These are phyloP conservation scores for Aspergillus brunneoviolaceus DNA, from an alignment of 2,329 filamentous ascomycete species.

Conservation along the genomic window DNA sequence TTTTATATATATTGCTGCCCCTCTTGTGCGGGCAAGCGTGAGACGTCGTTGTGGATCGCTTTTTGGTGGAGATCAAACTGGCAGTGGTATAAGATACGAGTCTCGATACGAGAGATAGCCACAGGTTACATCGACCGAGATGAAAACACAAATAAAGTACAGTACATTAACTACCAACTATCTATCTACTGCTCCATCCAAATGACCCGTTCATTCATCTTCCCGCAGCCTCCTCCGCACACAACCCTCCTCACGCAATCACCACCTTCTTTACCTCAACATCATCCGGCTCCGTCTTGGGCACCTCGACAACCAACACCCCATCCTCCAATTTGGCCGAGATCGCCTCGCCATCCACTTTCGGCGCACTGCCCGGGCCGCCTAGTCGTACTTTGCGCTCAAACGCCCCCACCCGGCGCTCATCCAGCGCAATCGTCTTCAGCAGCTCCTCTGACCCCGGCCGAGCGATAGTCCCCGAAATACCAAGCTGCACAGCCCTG, in stretches of 20 bases:
- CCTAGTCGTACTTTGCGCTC: conserved; percentile 4
- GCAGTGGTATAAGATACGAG: too few species aligned
- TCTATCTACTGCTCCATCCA: too few species aligned
- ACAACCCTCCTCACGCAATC: not conserved
- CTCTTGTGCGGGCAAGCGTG: too few species aligned
- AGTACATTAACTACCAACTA: too few species aligned
- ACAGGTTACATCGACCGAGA: too few species aligned
- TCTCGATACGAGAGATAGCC: too few species aligned
- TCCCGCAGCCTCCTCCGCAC: too few species aligned
- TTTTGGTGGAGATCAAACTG: too few species aligned
- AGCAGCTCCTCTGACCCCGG: not conserved
- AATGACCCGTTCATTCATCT: too few species aligned
- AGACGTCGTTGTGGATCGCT: too few species aligned
- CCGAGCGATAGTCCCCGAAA: not conserved
- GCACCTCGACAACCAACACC: not conserved
- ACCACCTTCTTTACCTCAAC: conserved; percentile 4
- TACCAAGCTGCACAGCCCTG: conserved; percentile 1
- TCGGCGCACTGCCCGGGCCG: not conserved
- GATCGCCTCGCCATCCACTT: conserved; percentile 2
- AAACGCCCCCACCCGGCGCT: conserved; percentile 2
- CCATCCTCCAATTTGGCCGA: conserved; percentile 5
- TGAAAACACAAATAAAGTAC: too few species aligned
- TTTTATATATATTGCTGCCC: too few species aligned
- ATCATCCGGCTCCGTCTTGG: conserved; percentile 2
- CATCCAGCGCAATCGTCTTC: conserved; percentile 7